phyloP scores from a whole-genome alignment of 1,139 yeast genomes.

The Ashbya aceris region DNA sequence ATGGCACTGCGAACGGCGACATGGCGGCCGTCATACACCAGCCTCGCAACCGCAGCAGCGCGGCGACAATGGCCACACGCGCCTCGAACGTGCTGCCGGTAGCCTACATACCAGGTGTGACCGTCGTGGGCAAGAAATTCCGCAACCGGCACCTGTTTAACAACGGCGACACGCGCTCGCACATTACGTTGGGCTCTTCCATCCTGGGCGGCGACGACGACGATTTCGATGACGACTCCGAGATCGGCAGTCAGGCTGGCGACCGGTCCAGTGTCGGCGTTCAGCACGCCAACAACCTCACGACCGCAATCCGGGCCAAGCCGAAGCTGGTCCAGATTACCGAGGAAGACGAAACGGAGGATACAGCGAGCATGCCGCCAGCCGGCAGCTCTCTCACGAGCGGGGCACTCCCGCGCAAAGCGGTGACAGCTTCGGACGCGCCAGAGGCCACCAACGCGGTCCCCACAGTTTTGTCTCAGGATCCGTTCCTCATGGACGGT shows the following conservation, averaged over 20 bases:
- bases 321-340: conserved; percentile 56
- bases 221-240: conserved; percentile 11
- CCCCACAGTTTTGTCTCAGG: background rate
- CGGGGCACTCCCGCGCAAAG: background rate
- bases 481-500: conserved; percentile 14
- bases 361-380: conserved; percentile 1
- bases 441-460: background rate
- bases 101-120: conserved; percentile 90
- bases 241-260: conserved; percentile 2
- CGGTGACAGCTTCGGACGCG: background rate
- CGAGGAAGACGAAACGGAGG: conserved; percentile 22
- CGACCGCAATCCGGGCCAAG: conserved; percentile 63
- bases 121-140: conserved; percentile 33
- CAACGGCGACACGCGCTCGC: conserved; percentile 27
- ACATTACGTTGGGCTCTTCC: conserved; percentile 29
- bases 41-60: conserved; percentile 33
- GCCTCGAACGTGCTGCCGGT: conserved; percentile 89
- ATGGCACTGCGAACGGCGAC: conserved; percentile 24
- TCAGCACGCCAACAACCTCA: conserved; percentile 18
- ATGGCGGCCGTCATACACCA: conserved; percentile 21
- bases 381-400: background rate
- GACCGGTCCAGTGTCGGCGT: conserved; percentile 4
- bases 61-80: conserved; percentile 59
- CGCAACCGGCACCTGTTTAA: conserved; percentile 13
- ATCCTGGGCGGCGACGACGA: conserved; percentile 25